Evolutionary conservation across 2,329 filamentous ascomycete species (phyloP).

Genomic region (Sclerotinia nivalis): DNA sequence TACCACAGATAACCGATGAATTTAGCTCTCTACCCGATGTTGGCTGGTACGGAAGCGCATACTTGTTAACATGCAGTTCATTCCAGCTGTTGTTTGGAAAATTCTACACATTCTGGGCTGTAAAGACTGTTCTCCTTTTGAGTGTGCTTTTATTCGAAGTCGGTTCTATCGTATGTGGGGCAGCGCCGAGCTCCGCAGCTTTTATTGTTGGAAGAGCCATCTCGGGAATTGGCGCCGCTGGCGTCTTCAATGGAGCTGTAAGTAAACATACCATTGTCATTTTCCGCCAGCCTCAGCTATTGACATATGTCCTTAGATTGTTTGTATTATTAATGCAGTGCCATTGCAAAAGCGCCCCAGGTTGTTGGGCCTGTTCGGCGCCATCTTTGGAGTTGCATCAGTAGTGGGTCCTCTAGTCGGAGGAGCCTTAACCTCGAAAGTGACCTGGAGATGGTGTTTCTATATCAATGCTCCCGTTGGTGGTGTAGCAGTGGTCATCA

Average conservation of each 20-base stretch:
- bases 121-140: neutral
- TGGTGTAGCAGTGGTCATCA: neutral
- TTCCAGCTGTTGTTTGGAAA: neutral
- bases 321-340: neutral
- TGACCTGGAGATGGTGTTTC: slow-evolving; percentile 14
- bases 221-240: neutral
- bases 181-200: neutral
- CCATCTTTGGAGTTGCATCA: slow-evolving; percentile 13
- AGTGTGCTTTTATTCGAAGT: neutral
- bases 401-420: slow-evolving; percentile 27
- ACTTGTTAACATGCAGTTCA: slow-evolving; percentile 18
- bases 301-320: neutral
- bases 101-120: slow-evolving; percentile 27
- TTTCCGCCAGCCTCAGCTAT: neutral
- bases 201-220: slow-evolving; percentile 10
- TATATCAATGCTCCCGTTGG: slow-evolving; percentile 7
- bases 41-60: slow-evolving; percentile 44
- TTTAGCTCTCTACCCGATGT: neutral
- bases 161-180: neutral
- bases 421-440: slow-evolving; percentile 5
- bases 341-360: slow-evolving; percentile 5
- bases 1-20: slow-evolving; percentile 32
- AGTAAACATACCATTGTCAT: neutral
- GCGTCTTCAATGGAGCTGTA: neutral
- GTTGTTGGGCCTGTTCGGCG: slow-evolving; percentile 8